A percentile compares a stretch with the other conserved stretches of the same genome.
Conservation (phyloP, 2,329 filamentous ascomycete species). For the Xylaria sp. region DNA sequence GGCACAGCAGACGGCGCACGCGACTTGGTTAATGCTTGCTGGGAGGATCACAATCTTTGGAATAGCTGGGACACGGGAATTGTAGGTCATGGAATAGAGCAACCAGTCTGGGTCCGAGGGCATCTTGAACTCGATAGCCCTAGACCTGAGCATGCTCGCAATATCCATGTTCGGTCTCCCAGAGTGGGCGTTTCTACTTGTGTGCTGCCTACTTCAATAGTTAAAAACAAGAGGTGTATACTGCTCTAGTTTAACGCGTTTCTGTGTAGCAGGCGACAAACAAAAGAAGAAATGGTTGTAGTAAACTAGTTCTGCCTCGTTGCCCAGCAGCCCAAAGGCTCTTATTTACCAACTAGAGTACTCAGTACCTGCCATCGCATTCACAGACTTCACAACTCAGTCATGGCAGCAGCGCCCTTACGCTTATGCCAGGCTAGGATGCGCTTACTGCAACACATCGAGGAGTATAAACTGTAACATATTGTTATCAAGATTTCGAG, state of each 20-base stretch:
- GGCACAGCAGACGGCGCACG: constrained; percentile 55
- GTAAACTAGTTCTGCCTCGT: neutral
- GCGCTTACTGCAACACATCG: neutral
- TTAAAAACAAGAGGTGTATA: neutral
- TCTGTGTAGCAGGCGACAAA: neutral
- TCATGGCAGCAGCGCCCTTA: neutral
- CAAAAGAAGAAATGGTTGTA: neutral
- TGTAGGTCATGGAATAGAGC: constrained; percentile 40
- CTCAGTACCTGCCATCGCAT: neutral
- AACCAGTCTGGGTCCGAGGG: constrained; percentile 36
- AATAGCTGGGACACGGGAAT: constrained; percentile 38
- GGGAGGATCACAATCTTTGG: constrained; percentile 43
- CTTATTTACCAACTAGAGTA: neutral
- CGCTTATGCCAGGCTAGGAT: neutral
- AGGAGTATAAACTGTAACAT: neutral
- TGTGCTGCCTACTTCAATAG: neutral
- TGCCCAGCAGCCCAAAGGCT: neutral
- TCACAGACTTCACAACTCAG: neutral
- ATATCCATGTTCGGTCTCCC: constrained; percentile 1
- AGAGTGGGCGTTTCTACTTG: neutral
- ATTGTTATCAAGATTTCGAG: neutral
- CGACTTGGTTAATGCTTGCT: constrained; percentile 48
- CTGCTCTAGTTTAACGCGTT: neutral
- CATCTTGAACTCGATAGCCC: constrained; percentile 27
- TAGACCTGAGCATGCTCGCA: neutral